A percentile compares a stretch with the other conserved stretches of the same genome.
These are phyloP conservation scores for Noccaea bulbosa DNA, from an alignment of 345 rosid genomes.

Conservation along the genomic window DNA sequence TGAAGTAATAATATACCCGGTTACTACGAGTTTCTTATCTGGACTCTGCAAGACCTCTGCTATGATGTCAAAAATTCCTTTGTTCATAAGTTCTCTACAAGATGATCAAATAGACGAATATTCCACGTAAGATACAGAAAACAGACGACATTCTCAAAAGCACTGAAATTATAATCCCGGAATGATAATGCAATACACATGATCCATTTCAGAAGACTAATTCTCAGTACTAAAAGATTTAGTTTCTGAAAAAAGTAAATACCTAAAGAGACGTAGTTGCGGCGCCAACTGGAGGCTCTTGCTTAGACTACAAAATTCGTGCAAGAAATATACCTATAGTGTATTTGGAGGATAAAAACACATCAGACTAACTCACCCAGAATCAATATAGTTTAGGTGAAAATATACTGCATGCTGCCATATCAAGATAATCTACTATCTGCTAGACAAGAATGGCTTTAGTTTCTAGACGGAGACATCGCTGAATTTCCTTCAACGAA, in stretches of 20 bases:
- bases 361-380: conserved; percentile 32
- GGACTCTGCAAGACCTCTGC: conserved; percentile 68
- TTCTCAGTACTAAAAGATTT: conserved; percentile 1
- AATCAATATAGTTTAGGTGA: conserved; percentile 22
- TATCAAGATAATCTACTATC: conserved; percentile 19
- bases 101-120: conserved; percentile 7
- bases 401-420: conserved; percentile 1
- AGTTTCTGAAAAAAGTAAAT: conserved; percentile 34
- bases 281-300: conserved; percentile 75
- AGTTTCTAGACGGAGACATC: not conserved
- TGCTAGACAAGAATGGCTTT: conserved; percentile 9
- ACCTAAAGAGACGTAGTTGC: conserved; percentile 79
- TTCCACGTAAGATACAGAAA: conserved; percentile 16
- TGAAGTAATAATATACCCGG: conserved; percentile 62
- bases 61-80: conserved; percentile 82
- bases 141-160: conserved; percentile 16
- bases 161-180: conserved; percentile 7
- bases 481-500: not conserved
- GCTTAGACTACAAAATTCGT: conserved; percentile 84
- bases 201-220: conserved; percentile 11
- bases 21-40: conserved; percentile 76
- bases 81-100: conserved; percentile 74
- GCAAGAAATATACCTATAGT: conserved; percentile 77
- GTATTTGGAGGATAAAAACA: conserved; percentile 20
- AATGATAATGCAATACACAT: conserved; percentile 11